Base-by-base conservation (phyloP, 1,284 basidiomycete genomes). In the Cryptococcus sp. region DNA sequence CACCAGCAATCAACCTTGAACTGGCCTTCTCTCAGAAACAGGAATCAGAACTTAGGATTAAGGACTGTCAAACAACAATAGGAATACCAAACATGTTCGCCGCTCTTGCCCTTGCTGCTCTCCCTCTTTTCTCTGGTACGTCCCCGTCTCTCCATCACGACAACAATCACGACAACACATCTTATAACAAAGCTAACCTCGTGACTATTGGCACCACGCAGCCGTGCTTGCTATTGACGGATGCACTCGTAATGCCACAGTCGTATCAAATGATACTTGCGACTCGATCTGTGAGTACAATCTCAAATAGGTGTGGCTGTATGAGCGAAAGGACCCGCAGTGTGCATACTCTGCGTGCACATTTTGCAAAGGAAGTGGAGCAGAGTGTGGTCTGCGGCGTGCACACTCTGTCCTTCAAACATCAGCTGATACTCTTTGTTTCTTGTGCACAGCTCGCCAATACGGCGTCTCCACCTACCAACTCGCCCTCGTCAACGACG, bases 401-500 rank as follows among this genome's bases (percentile, higher is more conserved):
- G 19, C 43, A 22, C 26, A 40, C 22, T 29, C 46, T 16, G 34
- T 4, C 16, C 29, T 37, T 34, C 13, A n/a, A 19, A 1, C 37
- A 22, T 38, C 45, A 29, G 13, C 22, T 46, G 25, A 20, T n/a
- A 26, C 19, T n/a, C 25, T 38, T 13, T 17, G 5, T 48, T 8
- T 15, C 22, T 34, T 45, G 20, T 57, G 19, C 44, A 15, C 61
- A 79, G 78, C 78, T 46, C 63, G 65, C 57, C 63, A 70, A 60
- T 76, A 76, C 68, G 70, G 71, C 43, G 75, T 75, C 57, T 77
- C 78, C 40, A 80, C 78, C 20, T 80, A 77, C 71, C 78, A 80
- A 66, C 72, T 80, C 59, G 77, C 78, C 44, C 67, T 78, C 55
- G 72, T 75, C 50, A 79, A 79, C 73, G 70, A 74, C 51, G 69